Base-by-base conservation (phyloP, 352 stramenopile genomes). In the Peronospora farinosa region DNA sequence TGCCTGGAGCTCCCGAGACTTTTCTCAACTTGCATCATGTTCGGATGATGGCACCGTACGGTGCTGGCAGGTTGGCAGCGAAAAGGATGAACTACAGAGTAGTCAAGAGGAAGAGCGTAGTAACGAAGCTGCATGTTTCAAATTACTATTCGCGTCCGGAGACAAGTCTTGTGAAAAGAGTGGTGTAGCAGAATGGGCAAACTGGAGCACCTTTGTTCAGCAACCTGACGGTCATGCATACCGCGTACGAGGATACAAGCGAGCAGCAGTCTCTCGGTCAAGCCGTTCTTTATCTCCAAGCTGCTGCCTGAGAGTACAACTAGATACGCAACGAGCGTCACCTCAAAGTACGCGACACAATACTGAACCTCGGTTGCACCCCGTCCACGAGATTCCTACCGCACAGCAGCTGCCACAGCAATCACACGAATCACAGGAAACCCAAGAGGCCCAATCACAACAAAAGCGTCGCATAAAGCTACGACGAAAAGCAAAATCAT, bases 11-110 rank as follows among this genome's bases (percentile, higher is more conserved):
- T 55, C 45, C 12, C 62, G 53, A 7, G 74, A 86, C 49, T 81
- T 75, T 40, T 69, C 57, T 11, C 54, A 71, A 40, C 51, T 87
- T 43, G 72, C 74, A 5, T 73, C 74, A 0, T 78, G 67, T 38
- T 87, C 75, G 0, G 78, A 89, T 54, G 78, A 89, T 47, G 78
- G 78, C 40, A 87, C 63, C 0, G 59, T 87, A 12, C 69, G 72
- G 2, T 60, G 40, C 38, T 86, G 74, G 74, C 63, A 69, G 30
- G 16, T 69, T 12, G 53, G 50, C 35, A 42, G 60, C 21, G 21
- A 52, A 38, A 30, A 13, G 5, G 27, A 51, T 6, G 15, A 55
- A 16, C 16, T 6, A 17, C 3, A 19, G 7, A 12, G 8, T 5
- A 21, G 17, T 17, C 17, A 39, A 17, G 31, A 12, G 13, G 5